phyloP scores from a whole-genome alignment of 108 stramenopile genomes.

The Skeletonema potamos region DNA sequence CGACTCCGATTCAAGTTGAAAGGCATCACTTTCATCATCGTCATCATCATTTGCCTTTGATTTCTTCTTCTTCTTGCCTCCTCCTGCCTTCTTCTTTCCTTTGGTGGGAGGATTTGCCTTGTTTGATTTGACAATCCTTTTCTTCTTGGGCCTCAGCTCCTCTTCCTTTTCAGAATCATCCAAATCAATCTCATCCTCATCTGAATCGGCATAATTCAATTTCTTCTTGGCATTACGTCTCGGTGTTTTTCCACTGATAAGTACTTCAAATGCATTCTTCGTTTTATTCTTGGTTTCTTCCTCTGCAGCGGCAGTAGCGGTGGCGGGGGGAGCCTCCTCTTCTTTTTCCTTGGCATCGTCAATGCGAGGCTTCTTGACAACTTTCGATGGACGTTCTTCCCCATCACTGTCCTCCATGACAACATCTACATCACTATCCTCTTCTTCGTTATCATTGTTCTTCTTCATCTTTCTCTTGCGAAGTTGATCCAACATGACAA shows the following conservation, averaged over 20 bases:
- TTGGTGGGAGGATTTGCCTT: background rate
- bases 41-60: background rate
- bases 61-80: slow-evolving; percentile 7
- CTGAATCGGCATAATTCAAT: slow-evolving; percentile 9
- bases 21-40: slow-evolving; percentile 11
- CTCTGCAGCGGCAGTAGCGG: background rate
- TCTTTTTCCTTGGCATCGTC: background rate
- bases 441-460: background rate
- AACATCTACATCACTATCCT: background rate
- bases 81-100: background rate
- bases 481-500: background rate
- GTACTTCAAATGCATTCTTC: background rate
- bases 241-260: background rate
- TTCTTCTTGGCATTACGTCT: slow-evolving; percentile 15
- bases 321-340: background rate
- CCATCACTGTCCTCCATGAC: background rate
- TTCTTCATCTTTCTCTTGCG: background rate
- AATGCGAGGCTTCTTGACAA: slow-evolving; percentile 6
- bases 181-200: slow-evolving; percentile 15
- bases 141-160: slow-evolving; percentile 7
- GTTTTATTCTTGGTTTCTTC: too few relatives aligned
- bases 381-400: background rate
- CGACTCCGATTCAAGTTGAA: slow-evolving; percentile 9
- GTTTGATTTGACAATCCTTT: background rate
- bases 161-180: slow-evolving; percentile 6